Percentiles rank a stretch among this genome's conserved stretches.
These are phyloP conservation scores for Alisma plantagoaquatica DNA, from an alignment of 106 monocot genomes.

Conservation along the genomic window DNA sequence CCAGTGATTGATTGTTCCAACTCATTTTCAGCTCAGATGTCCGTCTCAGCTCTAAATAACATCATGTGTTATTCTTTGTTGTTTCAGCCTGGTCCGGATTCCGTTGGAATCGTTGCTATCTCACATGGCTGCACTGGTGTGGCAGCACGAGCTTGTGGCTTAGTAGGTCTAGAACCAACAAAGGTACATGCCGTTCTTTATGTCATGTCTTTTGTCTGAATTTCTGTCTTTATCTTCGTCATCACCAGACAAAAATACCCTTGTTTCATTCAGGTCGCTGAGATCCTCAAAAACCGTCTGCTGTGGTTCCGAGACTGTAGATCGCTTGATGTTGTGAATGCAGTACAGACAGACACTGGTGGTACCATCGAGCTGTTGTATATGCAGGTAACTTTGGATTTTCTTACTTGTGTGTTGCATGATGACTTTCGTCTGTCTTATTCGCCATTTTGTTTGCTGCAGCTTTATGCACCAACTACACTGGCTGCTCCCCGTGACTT, in stretches of 20 bases:
- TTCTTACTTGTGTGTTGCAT: background rate
- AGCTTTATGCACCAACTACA: conserved; percentile 68
- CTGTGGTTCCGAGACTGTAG: conserved; percentile 63
- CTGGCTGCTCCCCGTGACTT: conserved; percentile 71
- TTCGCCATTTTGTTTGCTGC: background rate
- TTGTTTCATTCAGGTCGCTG: conserved; percentile 36
- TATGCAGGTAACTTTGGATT: conserved; percentile 43
- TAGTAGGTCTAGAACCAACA: conserved; percentile 50
- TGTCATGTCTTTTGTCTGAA: background rate
- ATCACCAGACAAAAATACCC: background rate
- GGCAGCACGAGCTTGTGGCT: conserved; percentile 76
- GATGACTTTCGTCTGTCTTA: background rate
- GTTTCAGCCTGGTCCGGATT: conserved; percentile 81
- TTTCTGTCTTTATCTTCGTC: no score
- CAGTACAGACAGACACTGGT: conserved; percentile 37
- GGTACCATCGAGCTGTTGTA: conserved; percentile 69
- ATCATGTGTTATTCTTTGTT: background rate
- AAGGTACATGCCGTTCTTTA: conserved; percentile 18
- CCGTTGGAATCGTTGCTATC: conserved; percentile 67
- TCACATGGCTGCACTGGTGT: conserved; percentile 80
- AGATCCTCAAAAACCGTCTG: conserved; percentile 53
- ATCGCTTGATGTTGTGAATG: conserved; percentile 46
- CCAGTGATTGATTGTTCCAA: background rate
- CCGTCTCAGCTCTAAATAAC: background rate
- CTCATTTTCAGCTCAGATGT: background rate